Conservation (phyloP, 768 basidiomycete species). For the Mycena rosella region DNA sequence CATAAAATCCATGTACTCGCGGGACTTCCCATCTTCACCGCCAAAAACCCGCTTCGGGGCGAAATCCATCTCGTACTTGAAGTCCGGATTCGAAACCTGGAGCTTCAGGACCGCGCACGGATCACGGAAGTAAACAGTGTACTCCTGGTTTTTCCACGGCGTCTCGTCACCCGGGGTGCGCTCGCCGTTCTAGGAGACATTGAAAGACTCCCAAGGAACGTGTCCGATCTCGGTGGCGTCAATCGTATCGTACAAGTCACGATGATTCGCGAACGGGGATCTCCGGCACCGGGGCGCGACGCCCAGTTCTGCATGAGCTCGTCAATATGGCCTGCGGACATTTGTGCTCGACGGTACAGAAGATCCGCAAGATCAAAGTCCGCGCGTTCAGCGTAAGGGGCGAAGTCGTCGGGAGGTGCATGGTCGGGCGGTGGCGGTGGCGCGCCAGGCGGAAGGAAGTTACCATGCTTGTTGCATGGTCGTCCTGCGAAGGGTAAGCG, state of each 20-base stretch:
- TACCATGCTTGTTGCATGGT: no score
- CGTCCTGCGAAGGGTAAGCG: no score
- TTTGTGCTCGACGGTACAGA: constrained; percentile 19
- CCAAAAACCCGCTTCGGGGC: constrained; percentile 35
- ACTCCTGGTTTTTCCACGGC: constrained; percentile 36
- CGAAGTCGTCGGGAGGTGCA: no score
- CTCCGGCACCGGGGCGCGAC: not conserved
- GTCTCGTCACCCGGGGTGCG: not conserved
- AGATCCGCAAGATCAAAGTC: constrained; percentile 31
- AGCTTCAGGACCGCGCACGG: constrained; percentile 31
- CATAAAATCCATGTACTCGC: constrained; percentile 40
- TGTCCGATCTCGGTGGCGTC: constrained; percentile 21
- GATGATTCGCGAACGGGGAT: constrained; percentile 21
- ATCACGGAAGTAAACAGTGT: constrained; percentile 43
- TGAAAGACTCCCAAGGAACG: constrained; percentile 22
- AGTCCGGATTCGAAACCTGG: constrained; percentile 45
- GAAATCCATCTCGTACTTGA: constrained; percentile 43
- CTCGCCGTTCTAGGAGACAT: constrained; percentile 2
- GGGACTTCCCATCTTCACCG: no score
- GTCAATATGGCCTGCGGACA: constrained; percentile 26
- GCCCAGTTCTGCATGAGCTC: constrained; percentile 30
- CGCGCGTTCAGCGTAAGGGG: not conserved
- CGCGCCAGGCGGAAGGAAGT: no score
- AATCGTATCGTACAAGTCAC: constrained; percentile 22
- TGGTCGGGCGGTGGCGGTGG: no score